Evolutionary conservation across 495 filamentous ascomycete species (phyloP).

Genomic region (Aspergillus conjunctus): DNA sequence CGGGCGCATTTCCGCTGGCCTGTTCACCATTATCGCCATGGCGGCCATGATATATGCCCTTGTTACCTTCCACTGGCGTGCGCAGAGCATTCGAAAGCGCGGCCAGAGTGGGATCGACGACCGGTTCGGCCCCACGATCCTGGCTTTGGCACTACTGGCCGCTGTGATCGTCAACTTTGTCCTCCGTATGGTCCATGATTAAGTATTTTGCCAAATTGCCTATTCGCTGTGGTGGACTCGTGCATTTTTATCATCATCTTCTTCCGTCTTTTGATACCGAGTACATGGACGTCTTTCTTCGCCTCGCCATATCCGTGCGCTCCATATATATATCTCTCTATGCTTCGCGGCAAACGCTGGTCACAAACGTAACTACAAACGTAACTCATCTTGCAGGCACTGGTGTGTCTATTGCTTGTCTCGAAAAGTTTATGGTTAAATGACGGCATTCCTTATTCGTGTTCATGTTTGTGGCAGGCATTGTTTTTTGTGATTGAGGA

Average conservation of each 20-base stretch:
- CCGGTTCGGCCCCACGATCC: conserved; percentile 84
- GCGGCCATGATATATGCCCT: conserved; percentile 93
- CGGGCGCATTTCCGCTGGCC: conserved; percentile 85
- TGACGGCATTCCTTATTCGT: background rate
- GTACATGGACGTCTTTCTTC: background rate
- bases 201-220: conserved; percentile 16
- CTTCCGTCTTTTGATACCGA: background rate
- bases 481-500: conserved; percentile 6
- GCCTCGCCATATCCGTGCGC: background rate
- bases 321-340: background rate
- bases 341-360: background rate
- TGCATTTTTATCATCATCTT: conserved; percentile 7
- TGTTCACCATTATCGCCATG: conserved; percentile 96
- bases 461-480: background rate
- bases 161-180: conserved; percentile 95
- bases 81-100: conserved; percentile 84
- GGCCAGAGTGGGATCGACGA: conserved; percentile 97
- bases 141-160: conserved; percentile 79
- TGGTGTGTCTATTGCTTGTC: background rate
- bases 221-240: background rate
- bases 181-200: conserved; percentile 67
- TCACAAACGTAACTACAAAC: background rate
- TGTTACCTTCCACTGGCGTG: conserved; percentile 94
- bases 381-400: background rate
- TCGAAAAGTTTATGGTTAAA: background rate